Conservation (phyloP, 139 green algal genomes). For the Volvox reticuliferus region DNA sequence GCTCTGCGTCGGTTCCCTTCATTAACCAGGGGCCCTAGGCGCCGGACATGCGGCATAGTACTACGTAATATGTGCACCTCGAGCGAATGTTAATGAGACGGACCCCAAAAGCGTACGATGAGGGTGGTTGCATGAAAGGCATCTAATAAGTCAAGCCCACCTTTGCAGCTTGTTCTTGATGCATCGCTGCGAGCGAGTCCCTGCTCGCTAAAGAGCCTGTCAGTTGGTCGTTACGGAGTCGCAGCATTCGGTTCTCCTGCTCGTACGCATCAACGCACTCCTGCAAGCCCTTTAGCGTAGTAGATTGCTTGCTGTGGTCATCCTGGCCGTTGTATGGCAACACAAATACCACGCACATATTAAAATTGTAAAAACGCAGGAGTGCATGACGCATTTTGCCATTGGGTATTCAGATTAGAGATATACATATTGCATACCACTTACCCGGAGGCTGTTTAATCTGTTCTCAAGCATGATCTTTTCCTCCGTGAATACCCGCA, state of each 20-base stretch:
- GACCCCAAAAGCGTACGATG: background rate
- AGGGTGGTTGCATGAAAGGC: background rate
- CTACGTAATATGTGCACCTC: background rate
- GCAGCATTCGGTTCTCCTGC: slow-evolving; percentile 11
- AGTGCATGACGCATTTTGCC: background rate
- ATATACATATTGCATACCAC: background rate
- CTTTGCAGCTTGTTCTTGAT: slow-evolving; percentile 31
- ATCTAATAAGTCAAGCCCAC: background rate
- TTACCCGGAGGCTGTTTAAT: slow-evolving; percentile 55
- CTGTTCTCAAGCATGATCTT: slow-evolving; percentile 52
- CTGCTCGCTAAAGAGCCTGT: background rate
- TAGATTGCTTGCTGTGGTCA: background rate
- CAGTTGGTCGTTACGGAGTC: background rate
- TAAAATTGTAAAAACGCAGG: background rate
- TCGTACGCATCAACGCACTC: background rate
- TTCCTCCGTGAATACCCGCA: slow-evolving; percentile 67
- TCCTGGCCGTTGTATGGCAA: background rate
- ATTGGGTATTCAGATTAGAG: background rate
- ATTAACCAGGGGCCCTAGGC: background rate
- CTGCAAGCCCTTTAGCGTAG: background rate
- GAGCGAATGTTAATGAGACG: background rate
- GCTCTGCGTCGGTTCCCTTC: background rate
- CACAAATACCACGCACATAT: background rate
- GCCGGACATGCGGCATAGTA: background rate
- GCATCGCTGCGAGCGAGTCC: background rate